Percentiles rank a stretch among this genome's conserved stretches.
These are phyloP conservation scores for Luzula sylvatica DNA, from an alignment of 176 grass and related monocot species.

Conservation along the genomic window DNA sequence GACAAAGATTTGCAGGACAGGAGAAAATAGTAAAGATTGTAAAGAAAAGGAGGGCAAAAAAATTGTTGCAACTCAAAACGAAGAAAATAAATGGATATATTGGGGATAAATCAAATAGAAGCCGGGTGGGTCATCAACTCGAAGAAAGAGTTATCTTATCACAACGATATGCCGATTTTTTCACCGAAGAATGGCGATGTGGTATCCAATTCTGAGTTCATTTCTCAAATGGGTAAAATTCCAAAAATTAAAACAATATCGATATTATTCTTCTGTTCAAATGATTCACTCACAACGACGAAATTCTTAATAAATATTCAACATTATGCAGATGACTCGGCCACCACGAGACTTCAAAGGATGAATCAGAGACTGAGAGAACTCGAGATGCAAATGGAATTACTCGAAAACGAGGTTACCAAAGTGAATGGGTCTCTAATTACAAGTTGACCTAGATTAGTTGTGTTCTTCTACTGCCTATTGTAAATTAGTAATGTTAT, in stretches of 20 bases:
- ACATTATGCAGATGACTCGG: conserved; percentile 11
- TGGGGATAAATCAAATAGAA: background rate
- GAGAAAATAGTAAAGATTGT: background rate
- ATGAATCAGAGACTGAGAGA: conserved; percentile 14
- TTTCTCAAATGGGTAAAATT: conserved; percentile 21
- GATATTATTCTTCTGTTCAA: no score
- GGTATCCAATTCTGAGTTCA: conserved; percentile 11
- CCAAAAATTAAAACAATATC: no score
- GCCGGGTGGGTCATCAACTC: no score
- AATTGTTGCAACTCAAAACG: background rate
- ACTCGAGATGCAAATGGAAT: conserved; percentile 21
- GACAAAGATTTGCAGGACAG: background rate
- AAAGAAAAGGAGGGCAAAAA: conserved; percentile 7
- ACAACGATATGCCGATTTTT: background rate
- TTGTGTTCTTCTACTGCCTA: no score
- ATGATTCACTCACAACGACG: background rate
- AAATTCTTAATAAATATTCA: background rate
- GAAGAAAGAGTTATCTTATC: no score
- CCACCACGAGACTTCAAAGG: conserved; percentile 11
- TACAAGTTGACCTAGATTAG: no score
- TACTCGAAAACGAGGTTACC: conserved; percentile 16
- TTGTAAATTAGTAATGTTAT: no score
- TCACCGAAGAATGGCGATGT: conserved; percentile 7
- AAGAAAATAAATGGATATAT: conserved; percentile 13
- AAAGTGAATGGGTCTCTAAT: no score